Conservation (phyloP, 2,329 filamentous ascomycete species). For the Venturia aucupariae region DNA sequence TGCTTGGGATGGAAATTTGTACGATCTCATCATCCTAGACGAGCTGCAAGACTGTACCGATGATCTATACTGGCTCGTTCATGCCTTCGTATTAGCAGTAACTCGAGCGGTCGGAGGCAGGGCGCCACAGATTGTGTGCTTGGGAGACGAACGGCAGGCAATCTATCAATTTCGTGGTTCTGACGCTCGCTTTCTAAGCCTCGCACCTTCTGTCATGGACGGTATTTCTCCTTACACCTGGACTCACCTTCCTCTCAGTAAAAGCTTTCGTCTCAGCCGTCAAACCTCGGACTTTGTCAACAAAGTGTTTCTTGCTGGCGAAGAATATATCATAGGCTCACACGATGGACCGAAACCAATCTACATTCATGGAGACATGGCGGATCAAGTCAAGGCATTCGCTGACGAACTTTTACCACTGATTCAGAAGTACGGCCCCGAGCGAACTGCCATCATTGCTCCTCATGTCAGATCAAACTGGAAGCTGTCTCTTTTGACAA, state of each 20-base stretch:
- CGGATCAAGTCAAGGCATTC: not conserved
- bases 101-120: slow-evolving; percentile 13
- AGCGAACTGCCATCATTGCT: slow-evolving; percentile 15
- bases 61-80: slow-evolving; percentile 16
- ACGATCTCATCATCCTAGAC: slow-evolving; percentile 16
- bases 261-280: slow-evolving; percentile 16
- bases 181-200: slow-evolving; percentile 15
- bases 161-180: slow-evolving; percentile 17
- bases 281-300: slow-evolving; percentile 17
- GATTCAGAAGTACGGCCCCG: slow-evolving; percentile 14
- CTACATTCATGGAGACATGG: slow-evolving; percentile 14
- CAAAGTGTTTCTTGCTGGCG: slow-evolving; percentile 15
- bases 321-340: slow-evolving; percentile 16
- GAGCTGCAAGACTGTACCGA: slow-evolving; percentile 17
- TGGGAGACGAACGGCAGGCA: slow-evolving; percentile 17
- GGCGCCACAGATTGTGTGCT: slow-evolving; percentile 16
- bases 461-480: slow-evolving; percentile 12
- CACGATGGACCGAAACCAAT: slow-evolving; percentile 15
- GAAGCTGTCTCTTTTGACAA: slow-evolving; percentile 12
- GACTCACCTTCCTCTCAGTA: slow-evolving; percentile 14
- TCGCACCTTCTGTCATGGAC: slow-evolving; percentile 14
- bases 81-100: slow-evolving; percentile 15
- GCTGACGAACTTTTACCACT: slow-evolving; percentile 15
- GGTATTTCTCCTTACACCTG: slow-evolving; percentile 16
- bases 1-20: slow-evolving; percentile 15